phyloP scores from a whole-genome alignment of 495 filamentous ascomycete species.

The Amphirosellinia nigrospora region DNA sequence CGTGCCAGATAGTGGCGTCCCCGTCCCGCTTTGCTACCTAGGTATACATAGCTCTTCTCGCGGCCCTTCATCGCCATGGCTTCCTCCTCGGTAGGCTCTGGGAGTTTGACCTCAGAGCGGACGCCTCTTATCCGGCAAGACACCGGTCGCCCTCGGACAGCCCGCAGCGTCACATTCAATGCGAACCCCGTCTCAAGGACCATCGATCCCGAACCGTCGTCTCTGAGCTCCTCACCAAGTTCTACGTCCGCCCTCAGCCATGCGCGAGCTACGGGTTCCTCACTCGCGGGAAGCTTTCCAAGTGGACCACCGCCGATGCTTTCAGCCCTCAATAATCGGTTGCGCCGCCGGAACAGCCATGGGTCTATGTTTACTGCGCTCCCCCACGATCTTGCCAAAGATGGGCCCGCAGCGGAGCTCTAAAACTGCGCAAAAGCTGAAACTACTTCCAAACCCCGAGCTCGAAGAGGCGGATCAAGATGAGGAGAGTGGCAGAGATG shows the following conservation, averaged over 20 bases:
- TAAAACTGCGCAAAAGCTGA: constrained; percentile 94
- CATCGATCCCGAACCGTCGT: constrained; percentile 51
- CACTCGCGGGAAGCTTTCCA: constrained; percentile 20
- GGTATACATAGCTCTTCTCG: constrained; percentile 5
- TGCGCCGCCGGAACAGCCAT: constrained; percentile 83
- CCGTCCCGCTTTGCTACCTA: background rate
- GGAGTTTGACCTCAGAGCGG: constrained; percentile 31
- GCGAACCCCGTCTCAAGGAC: constrained; percentile 56
- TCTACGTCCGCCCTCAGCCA: constrained; percentile 25
- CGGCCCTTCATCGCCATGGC: constrained; percentile 29
- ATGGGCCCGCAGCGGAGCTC: constrained; percentile 95
- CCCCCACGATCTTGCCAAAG: constrained; percentile 65
- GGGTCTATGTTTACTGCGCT: constrained; percentile 62
- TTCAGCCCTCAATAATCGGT: constrained; percentile 83
- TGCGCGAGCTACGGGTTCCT: constrained; percentile 32
- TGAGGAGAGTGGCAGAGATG: constrained; percentile 91
- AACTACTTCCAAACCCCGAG: constrained; percentile 89
- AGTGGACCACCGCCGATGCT: constrained; percentile 65
- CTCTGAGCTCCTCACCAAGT: constrained; percentile 36
- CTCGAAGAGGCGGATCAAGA: constrained; percentile 70
- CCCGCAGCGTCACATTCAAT: constrained; percentile 57
- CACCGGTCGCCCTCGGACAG: constrained; percentile 39
- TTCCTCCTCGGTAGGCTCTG: constrained; percentile 31
- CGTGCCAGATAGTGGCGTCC: constrained; percentile 8
- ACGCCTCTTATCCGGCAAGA: constrained; percentile 51